Base-by-base conservation (phyloP, 2,329 filamentous ascomycete species). In the Colletotrichum eremochloae region DNA sequence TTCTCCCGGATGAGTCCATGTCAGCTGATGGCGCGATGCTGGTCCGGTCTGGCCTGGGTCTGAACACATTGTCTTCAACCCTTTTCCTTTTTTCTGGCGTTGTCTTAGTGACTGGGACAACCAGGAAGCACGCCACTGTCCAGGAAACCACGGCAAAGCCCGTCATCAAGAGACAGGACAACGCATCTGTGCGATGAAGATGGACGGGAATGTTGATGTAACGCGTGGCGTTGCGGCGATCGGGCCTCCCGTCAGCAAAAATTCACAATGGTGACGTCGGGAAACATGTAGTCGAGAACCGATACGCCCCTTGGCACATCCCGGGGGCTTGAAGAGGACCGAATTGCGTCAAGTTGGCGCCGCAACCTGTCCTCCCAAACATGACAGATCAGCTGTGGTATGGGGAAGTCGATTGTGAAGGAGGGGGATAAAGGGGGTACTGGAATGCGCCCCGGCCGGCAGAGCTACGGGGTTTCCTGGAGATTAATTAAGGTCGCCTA, bases 391-490 rank as follows among this genome's bases (percentile, higher is more conserved):
- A 63, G 50, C 55, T 40, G 40, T 29, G 48, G 38, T 15, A 38
- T 24, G 61, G n/a, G 42, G 24, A 36, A 36, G 29, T 48, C 31
- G 40, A n/a, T 40, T 6, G 38, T 29, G 44, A 44, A 33, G 36
- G 24, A 55, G 40, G 36, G 65, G 38, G 18, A 50, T 53, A 31
- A 56, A 61, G 55, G 63, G 57, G 57, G 29, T 8, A 52, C n/a
- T 68, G 69, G 69, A 46, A 72, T 69, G 69, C 66, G 60, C 50
- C 40, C 40, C 11, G 24, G 38, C 42, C 42, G 46, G 52, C 69
- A 38, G 65, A 63, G 69, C 38, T 38, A 68, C 69, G 56, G 60
- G 15, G 24, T 24, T 68, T 69, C 53, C 58, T 72, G 69, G 69
- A 69, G 60, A 72, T 72, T 71, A 36, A 48, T 72, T 53, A 50